phyloP scores from a whole-genome alignment of 2,329 filamentous ascomycete genomes.

The Sphaerulina musiva region DNA sequence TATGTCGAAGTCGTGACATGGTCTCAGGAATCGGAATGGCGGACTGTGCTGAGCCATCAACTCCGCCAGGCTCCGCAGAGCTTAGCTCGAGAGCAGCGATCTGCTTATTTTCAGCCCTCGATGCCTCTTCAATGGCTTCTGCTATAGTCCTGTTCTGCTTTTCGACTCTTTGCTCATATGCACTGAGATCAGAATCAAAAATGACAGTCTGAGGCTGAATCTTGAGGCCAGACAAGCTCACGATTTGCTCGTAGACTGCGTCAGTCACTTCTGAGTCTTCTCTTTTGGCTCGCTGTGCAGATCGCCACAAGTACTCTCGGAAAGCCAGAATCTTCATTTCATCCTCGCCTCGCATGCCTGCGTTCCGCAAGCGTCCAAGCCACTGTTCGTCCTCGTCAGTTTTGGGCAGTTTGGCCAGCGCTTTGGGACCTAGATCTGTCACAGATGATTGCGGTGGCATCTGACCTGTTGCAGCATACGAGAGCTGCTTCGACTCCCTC shows the following conservation, averaged over 20 bases:
- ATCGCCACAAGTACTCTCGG: conserved; percentile 83
- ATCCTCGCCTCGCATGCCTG: conserved; percentile 75
- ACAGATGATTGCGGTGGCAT: conserved; percentile 52
- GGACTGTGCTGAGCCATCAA: neutral
- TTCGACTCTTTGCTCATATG: conserved; percentile 37
- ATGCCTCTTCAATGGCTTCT: conserved; percentile 81
- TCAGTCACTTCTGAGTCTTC: conserved; percentile 42
- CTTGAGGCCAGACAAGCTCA: conserved; percentile 67
- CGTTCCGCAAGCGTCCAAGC: conserved; percentile 75
- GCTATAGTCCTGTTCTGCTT: conserved; percentile 58
- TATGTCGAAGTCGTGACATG: conserved; percentile 16
- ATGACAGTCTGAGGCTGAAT: conserved; percentile 84
- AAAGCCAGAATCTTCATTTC: conserved; percentile 83
- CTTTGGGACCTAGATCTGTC: conserved; percentile 51
- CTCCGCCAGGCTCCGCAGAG: conserved; percentile 5
- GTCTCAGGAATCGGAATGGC: conserved; percentile 7
- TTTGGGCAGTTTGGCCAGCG: conserved; percentile 59
- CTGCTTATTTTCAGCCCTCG: conserved; percentile 13
- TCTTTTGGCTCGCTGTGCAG: conserved; percentile 64
- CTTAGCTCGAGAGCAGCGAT: neutral
- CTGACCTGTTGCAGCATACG: conserved; percentile 42
- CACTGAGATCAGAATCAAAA: conserved; percentile 68
- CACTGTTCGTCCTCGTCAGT: conserved; percentile 94
- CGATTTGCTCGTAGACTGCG: conserved; percentile 56
- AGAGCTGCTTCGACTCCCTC: conserved; percentile 63